Base-by-base conservation (phyloP, 495 filamentous ascomycete genomes). In the Aspergillus mulundensis region DNA sequence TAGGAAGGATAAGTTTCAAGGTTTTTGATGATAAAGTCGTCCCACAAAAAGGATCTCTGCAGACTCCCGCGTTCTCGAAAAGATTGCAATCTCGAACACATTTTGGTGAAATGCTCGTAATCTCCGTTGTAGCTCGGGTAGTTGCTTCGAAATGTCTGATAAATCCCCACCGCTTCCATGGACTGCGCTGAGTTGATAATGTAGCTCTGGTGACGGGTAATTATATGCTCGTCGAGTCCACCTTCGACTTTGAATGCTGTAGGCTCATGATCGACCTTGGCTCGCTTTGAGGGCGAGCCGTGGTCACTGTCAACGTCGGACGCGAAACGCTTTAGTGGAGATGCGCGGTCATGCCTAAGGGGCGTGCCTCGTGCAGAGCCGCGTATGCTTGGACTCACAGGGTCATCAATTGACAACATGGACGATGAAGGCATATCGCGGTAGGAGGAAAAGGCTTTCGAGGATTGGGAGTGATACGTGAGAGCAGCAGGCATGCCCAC, bases 21-120 rank as follows among this genome's bases (percentile, higher is more conserved):
- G 56, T 80, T 65, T 56, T 69, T 66, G 24, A 78, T 77, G 50
- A 90, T 74, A 60, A 87, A 87, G 54, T 91, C 87, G 63, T 91
- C 87, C 67, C 83, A 90, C 0, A 87, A 56, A 38, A 73, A 81
- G 20, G 74, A 75, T 32, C 75, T 70, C 20, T 74, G 55, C 23
- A 85, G 53, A 16, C 67, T 36, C 7, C 67, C 76, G 11, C 64
- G 53, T 20, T 67, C 61, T 14, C 73, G 63, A 18, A 86, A 71
- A 20, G 69, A 64, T 21, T 78, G 69, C 10, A 91, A 69, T 50
- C 78, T 81, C 10, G 73, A 67, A 51, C 86, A 81, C 0, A 80
- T 70, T 14, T 74, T 67, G 1, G 78, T 60, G 47, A 90, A 90
- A 55, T 82, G 74, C 0, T 48, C 54, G 10, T 78, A 70, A 18